phyloP scores from a whole-genome alignment of 768 basidiomycete genomes.

The Crassisporium funariophilum region DNA sequence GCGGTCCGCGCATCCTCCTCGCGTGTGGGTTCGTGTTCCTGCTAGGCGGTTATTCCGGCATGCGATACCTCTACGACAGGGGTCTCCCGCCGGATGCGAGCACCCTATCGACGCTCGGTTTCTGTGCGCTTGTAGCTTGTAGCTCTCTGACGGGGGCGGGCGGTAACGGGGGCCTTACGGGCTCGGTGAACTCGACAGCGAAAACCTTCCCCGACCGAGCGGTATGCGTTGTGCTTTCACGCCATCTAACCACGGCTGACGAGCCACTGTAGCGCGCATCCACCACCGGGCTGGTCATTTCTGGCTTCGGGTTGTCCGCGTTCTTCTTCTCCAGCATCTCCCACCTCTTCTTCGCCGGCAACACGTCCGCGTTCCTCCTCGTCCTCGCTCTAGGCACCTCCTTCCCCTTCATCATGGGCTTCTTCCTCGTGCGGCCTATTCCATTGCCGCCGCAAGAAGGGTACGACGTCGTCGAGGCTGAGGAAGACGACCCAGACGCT shows the following conservation, averaged over 20 bases:
- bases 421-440: constrained; percentile 68
- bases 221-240: constrained; percentile 40
- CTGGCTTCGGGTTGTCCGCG: constrained; percentile 89
- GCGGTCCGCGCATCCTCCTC: too few species aligned
- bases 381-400: constrained; percentile 79
- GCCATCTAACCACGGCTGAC: constrained; percentile 3
- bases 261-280: constrained; percentile 75
- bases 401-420: constrained; percentile 77
- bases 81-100: constrained; percentile 40
- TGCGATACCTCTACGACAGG: constrained; percentile 64
- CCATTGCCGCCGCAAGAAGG: too few species aligned
- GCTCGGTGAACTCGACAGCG: constrained; percentile 80
- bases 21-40: too few species aligned
- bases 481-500: too few species aligned
- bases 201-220: constrained; percentile 76
- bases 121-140: constrained; percentile 58
- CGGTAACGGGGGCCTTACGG: constrained; percentile 68
- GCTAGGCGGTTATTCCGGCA: too few species aligned
- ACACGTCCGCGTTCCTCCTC: constrained; percentile 76
- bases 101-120: constrained; percentile 43
- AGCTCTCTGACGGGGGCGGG: constrained; percentile 78
- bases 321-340: constrained; percentile 86
- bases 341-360: constrained; percentile 69
- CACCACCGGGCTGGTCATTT: constrained; percentile 76
- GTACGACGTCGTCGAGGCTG: too few species aligned